phyloP scores from a whole-genome alignment of 164 flowering plant species.

The Dillenia suffruticosa region DNA sequence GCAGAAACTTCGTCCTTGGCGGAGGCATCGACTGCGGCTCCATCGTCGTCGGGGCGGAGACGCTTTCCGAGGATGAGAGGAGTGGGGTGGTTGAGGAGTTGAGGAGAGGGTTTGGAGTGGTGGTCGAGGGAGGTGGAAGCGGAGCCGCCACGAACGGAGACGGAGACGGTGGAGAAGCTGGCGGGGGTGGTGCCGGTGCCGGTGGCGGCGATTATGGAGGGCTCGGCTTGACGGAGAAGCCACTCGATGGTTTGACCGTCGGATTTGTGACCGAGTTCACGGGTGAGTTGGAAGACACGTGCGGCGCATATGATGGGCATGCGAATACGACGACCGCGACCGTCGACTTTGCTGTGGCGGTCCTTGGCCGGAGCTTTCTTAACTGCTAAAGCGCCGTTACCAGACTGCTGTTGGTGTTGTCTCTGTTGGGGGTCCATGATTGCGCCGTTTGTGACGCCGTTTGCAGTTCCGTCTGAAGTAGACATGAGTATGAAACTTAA shows the following conservation, averaged over 20 bases:
- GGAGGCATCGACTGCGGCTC: not conserved
- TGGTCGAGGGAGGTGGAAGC: slow-evolving; percentile 41
- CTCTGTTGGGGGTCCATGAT: slow-evolving; percentile 28
- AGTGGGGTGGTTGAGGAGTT: slow-evolving; percentile 29
- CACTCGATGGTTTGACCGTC: slow-evolving; percentile 95
- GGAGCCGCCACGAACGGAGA: slow-evolving; percentile 34
- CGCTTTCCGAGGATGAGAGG: slow-evolving; percentile 85
- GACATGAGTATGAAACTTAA: slow-evolving; percentile 22
- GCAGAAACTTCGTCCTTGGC: slow-evolving; percentile 22
- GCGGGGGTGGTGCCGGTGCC: slow-evolving; percentile 91
- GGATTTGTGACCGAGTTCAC: slow-evolving; percentile 84
- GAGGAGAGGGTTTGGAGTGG: slow-evolving; percentile 24
- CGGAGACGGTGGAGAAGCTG: slow-evolving; percentile 62
- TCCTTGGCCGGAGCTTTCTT: slow-evolving; percentile 87
- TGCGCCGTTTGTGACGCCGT: slow-evolving; percentile 36
- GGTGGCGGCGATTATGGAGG: slow-evolving; percentile 88
- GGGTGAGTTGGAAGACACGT: slow-evolving; percentile 76
- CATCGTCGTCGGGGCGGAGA: slow-evolving; percentile 49
- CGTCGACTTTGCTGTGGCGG: slow-evolving; percentile 90
- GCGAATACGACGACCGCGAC: slow-evolving; percentile 79
- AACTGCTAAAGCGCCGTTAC: slow-evolving; percentile 38
- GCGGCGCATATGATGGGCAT: slow-evolving; percentile 96
- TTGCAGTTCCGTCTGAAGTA: slow-evolving; percentile 27
- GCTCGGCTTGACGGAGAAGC: slow-evolving; percentile 93
- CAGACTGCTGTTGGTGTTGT: slow-evolving; percentile 28